These are phyloP conservation scores for Nakazawaea ishiwadae DNA, from an alignment of 805 yeast genomes.

Conservation along the genomic window DNA sequence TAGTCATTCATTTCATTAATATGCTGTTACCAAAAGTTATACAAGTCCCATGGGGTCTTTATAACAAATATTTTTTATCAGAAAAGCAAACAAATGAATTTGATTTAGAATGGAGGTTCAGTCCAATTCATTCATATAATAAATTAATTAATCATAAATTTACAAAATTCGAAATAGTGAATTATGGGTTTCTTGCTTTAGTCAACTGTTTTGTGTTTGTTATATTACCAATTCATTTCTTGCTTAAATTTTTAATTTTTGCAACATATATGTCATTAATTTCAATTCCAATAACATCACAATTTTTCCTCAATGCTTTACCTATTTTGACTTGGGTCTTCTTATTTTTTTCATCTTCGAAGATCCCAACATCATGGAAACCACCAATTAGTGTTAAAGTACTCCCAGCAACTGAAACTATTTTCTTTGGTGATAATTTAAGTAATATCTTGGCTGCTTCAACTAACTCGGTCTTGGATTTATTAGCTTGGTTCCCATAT, in stretches of 20 bases:
- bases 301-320: conserved; percentile 76
- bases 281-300: conserved; percentile 70
- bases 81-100: conserved; percentile 12
- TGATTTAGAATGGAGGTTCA: conserved; percentile 11
- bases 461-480: conserved; percentile 60
- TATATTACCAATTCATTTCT: conserved; percentile 50
- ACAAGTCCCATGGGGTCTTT: conserved; percentile 6
- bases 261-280: conserved; percentile 42
- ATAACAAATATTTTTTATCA: conserved; percentile 9
- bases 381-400: conserved; percentile 89
- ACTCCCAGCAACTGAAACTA: conserved; percentile 88
- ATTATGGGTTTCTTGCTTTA: conserved; percentile 44
- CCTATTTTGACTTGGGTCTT: conserved; percentile 87
- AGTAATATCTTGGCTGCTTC: conserved; percentile 77
- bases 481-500: conserved; percentile 94
- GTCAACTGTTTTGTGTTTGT: conserved; percentile 56
- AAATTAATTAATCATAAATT: conserved; percentile 5
- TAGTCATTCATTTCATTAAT: background rate
- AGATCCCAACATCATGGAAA: conserved; percentile 67
- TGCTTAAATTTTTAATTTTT: conserved; percentile 26
- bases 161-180: conserved; percentile 17
- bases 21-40: conserved; percentile 6
- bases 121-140: conserved; percentile 8
- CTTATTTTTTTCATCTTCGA: conserved; percentile 71
- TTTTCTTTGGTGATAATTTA: conserved; percentile 86